Conservation (phyloP, 2,329 filamentous ascomycete genomes). For the Trichoderma sp. region DNA sequence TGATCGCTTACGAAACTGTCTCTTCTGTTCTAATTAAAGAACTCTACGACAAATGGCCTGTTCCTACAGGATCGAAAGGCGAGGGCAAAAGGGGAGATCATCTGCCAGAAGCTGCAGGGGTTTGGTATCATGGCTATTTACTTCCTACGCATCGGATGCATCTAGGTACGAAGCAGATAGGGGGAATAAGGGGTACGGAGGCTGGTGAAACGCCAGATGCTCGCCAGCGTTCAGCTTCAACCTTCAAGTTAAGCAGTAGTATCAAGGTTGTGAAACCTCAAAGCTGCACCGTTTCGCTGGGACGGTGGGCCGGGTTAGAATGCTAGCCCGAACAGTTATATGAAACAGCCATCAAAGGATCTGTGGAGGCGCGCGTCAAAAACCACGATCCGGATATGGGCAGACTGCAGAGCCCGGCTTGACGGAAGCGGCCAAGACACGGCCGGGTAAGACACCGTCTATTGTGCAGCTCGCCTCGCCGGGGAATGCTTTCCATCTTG, state of each 20-base stretch:
- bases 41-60: neutral
- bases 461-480: neutral
- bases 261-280: neutral
- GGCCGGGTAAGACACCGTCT: neutral
- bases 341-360: conserved; percentile 9
- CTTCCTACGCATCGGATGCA: neutral
- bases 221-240: neutral
- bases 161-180: neutral
- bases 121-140: neutral
- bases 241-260: neutral
- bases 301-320: neutral
- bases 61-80: neutral
- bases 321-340: neutral
- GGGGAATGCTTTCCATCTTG: neutral
- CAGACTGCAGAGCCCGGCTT: neutral
- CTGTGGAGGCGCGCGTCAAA: conserved; percentile 14
- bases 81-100: no score
- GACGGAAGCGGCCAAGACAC: conserved; percentile 15
- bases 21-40: neutral
- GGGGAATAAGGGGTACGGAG: neutral
- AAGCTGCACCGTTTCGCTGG: neutral
- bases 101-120: neutral
- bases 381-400: neutral
- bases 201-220: neutral
- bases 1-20: neutral